Conservation (phyloP, 805 yeast genomes). For the Suhomyces vadensis region DNA sequence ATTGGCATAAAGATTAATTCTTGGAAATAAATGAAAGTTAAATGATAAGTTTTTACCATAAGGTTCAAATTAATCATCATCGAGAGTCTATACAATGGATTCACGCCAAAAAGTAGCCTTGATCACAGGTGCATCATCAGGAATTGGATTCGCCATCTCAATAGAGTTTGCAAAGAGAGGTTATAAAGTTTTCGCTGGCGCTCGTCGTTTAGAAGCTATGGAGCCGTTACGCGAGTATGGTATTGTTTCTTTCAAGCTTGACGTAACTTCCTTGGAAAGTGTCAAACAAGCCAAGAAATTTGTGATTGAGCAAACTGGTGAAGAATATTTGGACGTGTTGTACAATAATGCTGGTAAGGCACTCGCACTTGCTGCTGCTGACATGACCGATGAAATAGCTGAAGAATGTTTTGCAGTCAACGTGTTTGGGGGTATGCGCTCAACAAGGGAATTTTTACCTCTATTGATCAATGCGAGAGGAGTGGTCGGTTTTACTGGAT, state of each 20-base stretch:
- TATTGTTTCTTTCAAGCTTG: conserved; percentile 51
- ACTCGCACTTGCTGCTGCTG: conserved; percentile 69
- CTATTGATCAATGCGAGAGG: conserved; percentile 66
- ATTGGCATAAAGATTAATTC: no score
- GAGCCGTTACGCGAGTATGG: conserved; percentile 47
- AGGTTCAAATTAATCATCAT: no score
- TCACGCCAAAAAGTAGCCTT: conserved; percentile 44
- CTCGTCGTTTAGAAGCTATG: conserved; percentile 67
- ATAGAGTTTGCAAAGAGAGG: conserved; percentile 52
- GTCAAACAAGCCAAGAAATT: conserved; percentile 45
- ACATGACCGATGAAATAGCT: conserved; percentile 56
- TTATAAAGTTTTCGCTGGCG: conserved; percentile 68
- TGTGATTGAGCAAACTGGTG: conserved; percentile 45
- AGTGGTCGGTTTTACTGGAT: conserved; percentile 72
- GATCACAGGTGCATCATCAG: conserved; percentile 59
- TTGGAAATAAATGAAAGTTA: no score
- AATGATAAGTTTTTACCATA: no score
- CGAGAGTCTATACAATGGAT: no score
- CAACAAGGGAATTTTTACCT: conserved; percentile 57
- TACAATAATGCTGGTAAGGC: conserved; percentile 80
- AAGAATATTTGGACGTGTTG: conserved; percentile 49
- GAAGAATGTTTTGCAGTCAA: conserved; percentile 61
- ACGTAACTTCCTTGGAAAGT: conserved; percentile 55
- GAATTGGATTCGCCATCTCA: conserved; percentile 53
- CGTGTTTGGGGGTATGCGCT: conserved; percentile 66